Evolutionary conservation across 352 stramenopile genomes (phyloP).

Genomic region (Vaucheria bursata): DNA sequence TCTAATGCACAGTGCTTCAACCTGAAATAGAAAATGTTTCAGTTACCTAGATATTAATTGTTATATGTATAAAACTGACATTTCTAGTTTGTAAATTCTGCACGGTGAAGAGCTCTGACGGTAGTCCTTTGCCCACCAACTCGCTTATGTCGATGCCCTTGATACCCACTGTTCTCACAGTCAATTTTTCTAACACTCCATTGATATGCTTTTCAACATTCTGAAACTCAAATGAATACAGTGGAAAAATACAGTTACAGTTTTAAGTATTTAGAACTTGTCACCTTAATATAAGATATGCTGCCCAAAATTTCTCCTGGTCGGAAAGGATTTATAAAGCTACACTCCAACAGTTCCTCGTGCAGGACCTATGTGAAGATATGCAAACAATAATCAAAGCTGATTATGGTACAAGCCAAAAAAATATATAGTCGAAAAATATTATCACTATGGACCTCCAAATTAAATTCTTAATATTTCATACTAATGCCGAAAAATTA

Average conservation of each 20-base stretch:
- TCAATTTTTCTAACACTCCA: constrained; percentile 43
- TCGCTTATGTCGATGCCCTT: constrained; percentile 55
- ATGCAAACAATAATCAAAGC: too few relatives aligned
- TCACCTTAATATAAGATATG: constrained; percentile 51
- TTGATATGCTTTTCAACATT: constrained; percentile 7
- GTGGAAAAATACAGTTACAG: not conserved
- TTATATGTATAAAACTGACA: constrained; percentile 19
- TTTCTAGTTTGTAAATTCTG: constrained; percentile 53
- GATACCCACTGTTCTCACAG: constrained; percentile 56
- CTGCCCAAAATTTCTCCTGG: constrained; percentile 55
- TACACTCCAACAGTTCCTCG: constrained; percentile 57
- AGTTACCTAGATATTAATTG: not conserved
- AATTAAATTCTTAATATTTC: too few relatives aligned
- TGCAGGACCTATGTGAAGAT: constrained; percentile 54
- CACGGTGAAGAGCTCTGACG: constrained; percentile 54
- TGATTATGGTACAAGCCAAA: too few relatives aligned
- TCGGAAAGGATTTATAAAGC: constrained; percentile 57
- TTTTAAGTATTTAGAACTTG: not conserved
- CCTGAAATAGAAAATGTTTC: not conserved
- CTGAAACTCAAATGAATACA: not conserved
- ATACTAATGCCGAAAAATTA: too few relatives aligned
- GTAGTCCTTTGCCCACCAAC: constrained; percentile 51
- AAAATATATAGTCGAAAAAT: too few relatives aligned
- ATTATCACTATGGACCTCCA: too few relatives aligned
- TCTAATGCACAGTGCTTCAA: constrained; percentile 55